A percentile compares a stretch with the other conserved stretches of the same genome.
phyloP scores from a whole-genome alignment of 495 filamentous ascomycete genomes.

The Daldinia childiae region DNA sequence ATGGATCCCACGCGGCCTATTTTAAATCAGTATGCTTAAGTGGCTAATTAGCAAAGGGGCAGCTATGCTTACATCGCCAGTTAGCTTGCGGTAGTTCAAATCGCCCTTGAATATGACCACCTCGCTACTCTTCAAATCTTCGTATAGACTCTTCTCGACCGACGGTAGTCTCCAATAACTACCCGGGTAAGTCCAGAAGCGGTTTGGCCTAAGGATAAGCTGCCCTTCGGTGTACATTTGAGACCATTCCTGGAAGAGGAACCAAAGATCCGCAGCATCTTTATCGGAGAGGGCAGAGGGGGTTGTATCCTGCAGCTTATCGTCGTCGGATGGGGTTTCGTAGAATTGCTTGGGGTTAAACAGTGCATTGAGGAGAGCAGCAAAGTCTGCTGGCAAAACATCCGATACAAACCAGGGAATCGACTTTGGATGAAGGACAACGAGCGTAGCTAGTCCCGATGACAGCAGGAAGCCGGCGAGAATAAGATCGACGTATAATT shows the following conservation, averaged over 20 bases:
- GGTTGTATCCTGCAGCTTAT: constrained; percentile 61
- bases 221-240: constrained; percentile 81
- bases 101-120: constrained; percentile 98
- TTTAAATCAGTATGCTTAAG: constrained; percentile 18
- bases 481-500: constrained; percentile 93
- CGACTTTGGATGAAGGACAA: constrained; percentile 92
- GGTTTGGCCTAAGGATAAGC: constrained; percentile 79
- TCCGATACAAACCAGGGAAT: constrained; percentile 99
- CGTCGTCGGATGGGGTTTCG: constrained; percentile 72
- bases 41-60: neutral
- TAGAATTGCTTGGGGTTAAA: constrained; percentile 80
- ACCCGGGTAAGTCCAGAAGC: constrained; percentile 88
- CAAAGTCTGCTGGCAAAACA: constrained; percentile 86
- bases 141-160: constrained; percentile 69
- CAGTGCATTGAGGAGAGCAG: constrained; percentile 78
- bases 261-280: constrained; percentile 72
- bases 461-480: constrained; percentile 88
- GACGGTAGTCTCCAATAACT: constrained; percentile 87
- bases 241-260: constrained; percentile 85
- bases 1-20: constrained; percentile 84
- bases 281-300: constrained; percentile 69
- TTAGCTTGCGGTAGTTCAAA: constrained; percentile 92
- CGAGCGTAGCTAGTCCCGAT: constrained; percentile 79
- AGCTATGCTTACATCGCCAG: constrained; percentile 75
- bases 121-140: constrained; percentile 84